Percentiles rank a stretch among this genome's conserved stretches.
These are phyloP conservation scores for Moringa oleifera DNA, from an alignment of 345 rosid species.

Conservation along the genomic window DNA sequence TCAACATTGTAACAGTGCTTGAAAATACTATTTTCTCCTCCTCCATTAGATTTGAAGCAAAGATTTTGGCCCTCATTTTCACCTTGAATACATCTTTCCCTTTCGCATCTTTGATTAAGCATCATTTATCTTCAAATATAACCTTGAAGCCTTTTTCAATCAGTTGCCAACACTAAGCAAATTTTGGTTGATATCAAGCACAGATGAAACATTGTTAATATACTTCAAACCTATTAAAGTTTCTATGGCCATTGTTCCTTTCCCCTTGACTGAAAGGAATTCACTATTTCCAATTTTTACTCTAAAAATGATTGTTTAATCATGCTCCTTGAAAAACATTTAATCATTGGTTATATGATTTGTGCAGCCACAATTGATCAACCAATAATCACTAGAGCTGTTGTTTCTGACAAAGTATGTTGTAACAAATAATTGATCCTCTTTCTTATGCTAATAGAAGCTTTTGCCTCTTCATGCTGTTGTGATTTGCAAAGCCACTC, in stretches of 20 bases:
- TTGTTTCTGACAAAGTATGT: neutral
- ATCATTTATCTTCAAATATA: too few relatives aligned
- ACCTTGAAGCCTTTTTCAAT: constrained; percentile 1
- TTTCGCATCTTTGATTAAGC: too few relatives aligned
- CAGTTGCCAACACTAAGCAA: neutral
- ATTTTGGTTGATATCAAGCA: constrained; percentile 7
- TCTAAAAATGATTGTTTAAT: neutral
- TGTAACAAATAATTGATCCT: neutral
- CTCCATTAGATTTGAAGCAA: too few relatives aligned
- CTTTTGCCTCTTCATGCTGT: constrained; percentile 5
- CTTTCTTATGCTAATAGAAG: neutral
- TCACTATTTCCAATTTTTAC: constrained; percentile 5
- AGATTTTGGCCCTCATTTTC: too few relatives aligned
- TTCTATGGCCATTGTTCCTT: neutral
- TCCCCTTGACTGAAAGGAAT: neutral
- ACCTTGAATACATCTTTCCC: too few relatives aligned
- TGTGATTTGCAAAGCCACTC: constrained; percentile 6
- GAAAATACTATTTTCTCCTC: too few relatives aligned
- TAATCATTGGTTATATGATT: constrained; percentile 3
- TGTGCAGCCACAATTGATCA: constrained; percentile 3
- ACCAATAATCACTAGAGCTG: neutral
- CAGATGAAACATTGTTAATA: neutral
- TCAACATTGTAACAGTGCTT: too few relatives aligned
- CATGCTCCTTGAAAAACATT: neutral
- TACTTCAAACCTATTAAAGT: neutral